A percentile compares a stretch with the other conserved stretches of the same genome.
Conservation (phyloP, 352 stramenopile genomes). For the Phytopythium aichiense region DNA sequence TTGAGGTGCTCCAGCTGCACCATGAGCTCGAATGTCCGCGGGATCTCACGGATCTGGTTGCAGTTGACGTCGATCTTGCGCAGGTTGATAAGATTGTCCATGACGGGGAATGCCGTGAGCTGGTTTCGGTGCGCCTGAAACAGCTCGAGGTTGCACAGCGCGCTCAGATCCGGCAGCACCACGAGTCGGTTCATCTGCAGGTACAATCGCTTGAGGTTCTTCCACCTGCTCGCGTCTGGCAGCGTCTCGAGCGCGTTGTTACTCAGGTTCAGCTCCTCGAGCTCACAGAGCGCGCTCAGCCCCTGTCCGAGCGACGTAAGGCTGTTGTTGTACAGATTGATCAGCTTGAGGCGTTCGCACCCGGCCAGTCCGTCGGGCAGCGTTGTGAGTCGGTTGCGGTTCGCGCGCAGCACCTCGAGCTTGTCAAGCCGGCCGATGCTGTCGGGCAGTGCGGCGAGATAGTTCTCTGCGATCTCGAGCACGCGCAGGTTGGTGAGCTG, state of each 20-base stretch:
- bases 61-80: slow-evolving; percentile 78
- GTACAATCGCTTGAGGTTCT: slow-evolving; percentile 51
- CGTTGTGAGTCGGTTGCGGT: slow-evolving; percentile 44
- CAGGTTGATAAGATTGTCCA: slow-evolving; percentile 56
- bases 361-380: slow-evolving; percentile 45
- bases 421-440: slow-evolving; percentile 41
- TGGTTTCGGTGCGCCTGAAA: slow-evolving; percentile 61
- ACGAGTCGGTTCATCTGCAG: slow-evolving; percentile 52
- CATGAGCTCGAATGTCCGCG: slow-evolving; percentile 48
- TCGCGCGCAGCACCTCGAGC: slow-evolving; percentile 50
- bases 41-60: slow-evolving; percentile 55
- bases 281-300: slow-evolving; percentile 43
- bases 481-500: slow-evolving; percentile 42
- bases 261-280: slow-evolving; percentile 73
- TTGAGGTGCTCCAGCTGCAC: slow-evolving; percentile 58
- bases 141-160: slow-evolving; percentile 54
- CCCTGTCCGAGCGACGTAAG: slow-evolving; percentile 42
- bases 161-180: slow-evolving; percentile 38
- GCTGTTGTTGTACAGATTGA: slow-evolving; percentile 82
- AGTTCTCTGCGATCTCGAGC: slow-evolving; percentile 55
- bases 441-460: slow-evolving; percentile 43
- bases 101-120: slow-evolving; percentile 49
- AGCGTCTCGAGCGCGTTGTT: slow-evolving; percentile 48
- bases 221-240: slow-evolving; percentile 42
- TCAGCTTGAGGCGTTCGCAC: slow-evolving; percentile 43